Evolutionary conservation across 2,329 filamentous ascomycete genomes (phyloP).

Genomic region (Pseudogymnoascus sp.): DNA sequence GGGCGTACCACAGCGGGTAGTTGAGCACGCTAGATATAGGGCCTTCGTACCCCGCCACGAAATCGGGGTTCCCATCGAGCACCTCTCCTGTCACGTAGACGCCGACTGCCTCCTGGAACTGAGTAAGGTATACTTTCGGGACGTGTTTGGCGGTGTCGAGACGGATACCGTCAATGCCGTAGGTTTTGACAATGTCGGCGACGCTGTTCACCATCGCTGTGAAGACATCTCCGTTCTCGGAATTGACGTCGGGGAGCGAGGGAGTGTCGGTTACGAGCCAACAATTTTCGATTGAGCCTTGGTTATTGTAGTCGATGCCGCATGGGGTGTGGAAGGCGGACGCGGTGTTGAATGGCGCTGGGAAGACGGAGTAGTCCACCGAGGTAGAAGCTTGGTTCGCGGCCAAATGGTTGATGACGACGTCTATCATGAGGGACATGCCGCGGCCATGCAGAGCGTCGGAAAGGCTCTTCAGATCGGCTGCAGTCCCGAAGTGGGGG

Average conservation of each 20-base stretch:
- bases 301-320: conserved; percentile 43
- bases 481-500: conserved; percentile 35
- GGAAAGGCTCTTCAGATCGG: conserved; percentile 36
- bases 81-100: conserved; percentile 56
- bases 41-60: conserved; percentile 41
- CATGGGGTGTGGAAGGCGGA: conserved; percentile 56
- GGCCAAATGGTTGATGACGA: conserved; percentile 41
- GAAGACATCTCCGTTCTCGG: conserved; percentile 33
- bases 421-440: conserved; percentile 42
- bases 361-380: conserved; percentile 45
- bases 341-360: conserved; percentile 43
- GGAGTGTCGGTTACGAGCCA: conserved; percentile 42
- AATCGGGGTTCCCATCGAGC: conserved; percentile 42
- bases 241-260: conserved; percentile 37
- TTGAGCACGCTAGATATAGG: conserved; percentile 13
- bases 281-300: conserved; percentile 31
- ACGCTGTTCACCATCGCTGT: conserved; percentile 33
- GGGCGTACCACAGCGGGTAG: conserved; percentile 29
- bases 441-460: conserved; percentile 33
- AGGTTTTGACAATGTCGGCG: conserved; percentile 32
- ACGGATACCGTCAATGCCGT: conserved; percentile 39
- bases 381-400: conserved; percentile 36
- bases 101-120: conserved; percentile 42
- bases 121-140: conserved; percentile 43
- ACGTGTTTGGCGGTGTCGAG: conserved; percentile 40